Evolutionary conservation across 768 basidiomycete species (phyloP).

Genomic region (Kwoniella newhampshirensis): DNA sequence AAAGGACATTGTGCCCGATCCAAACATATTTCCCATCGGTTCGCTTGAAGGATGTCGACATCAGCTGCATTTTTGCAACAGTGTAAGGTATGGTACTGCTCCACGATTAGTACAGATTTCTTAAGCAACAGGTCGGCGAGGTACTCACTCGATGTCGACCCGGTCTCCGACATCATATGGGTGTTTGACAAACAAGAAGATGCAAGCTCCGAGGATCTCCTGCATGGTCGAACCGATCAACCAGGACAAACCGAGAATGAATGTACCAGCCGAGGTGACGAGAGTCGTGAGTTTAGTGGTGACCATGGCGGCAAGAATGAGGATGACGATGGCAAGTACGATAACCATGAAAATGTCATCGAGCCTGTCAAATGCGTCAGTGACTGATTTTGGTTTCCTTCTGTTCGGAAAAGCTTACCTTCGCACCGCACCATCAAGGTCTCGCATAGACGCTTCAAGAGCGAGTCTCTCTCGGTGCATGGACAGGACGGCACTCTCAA

Average conservation of each 20-base stretch:
- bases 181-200: conserved; percentile 82
- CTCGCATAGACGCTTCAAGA: conserved; percentile 80
- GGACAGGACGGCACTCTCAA: conserved; percentile 65
- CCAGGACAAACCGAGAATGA: conserved; percentile 70
- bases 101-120: no score
- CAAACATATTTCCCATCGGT: conserved; percentile 53
- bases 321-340: conserved; percentile 65
- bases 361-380: conserved; percentile 55
- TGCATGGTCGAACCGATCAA: conserved; percentile 75
- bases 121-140: conserved; percentile 2
- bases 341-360: conserved; percentile 84
- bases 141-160: conserved; percentile 57
- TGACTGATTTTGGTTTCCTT: neutral
- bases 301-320: conserved; percentile 83
- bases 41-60: conserved; percentile 59
- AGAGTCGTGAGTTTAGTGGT: conserved; percentile 72
- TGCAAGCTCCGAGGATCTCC: conserved; percentile 79
- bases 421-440: conserved; percentile 84
- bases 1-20: conserved; percentile 53
- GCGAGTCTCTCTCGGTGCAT: conserved; percentile 82
- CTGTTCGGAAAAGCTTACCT: conserved; percentile 26
- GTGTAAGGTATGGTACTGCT: conserved; percentile 64
- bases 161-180: conserved; percentile 56
- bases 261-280: conserved; percentile 72
- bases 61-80: conserved; percentile 81